These are phyloP conservation scores for Colletotrichum sp. DNA, from an alignment of 2,329 filamentous ascomycete species.

Conservation along the genomic window DNA sequence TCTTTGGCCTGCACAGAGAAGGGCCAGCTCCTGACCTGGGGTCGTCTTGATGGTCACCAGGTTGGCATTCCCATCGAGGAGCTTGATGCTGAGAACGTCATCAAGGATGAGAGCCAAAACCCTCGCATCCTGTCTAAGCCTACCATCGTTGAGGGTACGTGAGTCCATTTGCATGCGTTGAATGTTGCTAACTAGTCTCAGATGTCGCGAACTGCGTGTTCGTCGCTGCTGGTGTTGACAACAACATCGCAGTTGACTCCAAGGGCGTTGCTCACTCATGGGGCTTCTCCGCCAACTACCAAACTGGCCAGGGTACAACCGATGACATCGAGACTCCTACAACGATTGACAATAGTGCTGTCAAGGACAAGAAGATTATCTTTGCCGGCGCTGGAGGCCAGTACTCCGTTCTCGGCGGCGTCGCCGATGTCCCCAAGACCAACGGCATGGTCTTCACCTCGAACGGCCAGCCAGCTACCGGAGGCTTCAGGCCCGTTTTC, in stretches of 20 bases:
- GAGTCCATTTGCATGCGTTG: background rate
- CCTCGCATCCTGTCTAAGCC: constrained; percentile 77
- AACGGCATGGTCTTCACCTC: constrained; percentile 32
- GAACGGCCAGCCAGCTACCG: constrained; percentile 12
- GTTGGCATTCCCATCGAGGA: constrained; percentile 62
- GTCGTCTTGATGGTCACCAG: constrained; percentile 60
- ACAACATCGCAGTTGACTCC: constrained; percentile 73
- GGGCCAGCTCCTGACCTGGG: constrained; percentile 66
- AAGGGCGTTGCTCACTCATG: constrained; percentile 78
- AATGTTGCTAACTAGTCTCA: constrained; percentile 22
- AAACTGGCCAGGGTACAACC: constrained; percentile 78
- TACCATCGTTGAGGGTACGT: constrained; percentile 61
- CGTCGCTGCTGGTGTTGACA: constrained; percentile 74
- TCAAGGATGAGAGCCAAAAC: constrained; percentile 67
- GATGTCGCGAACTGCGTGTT: constrained; percentile 59
- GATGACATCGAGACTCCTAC: constrained; percentile 83
- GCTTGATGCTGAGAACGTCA: constrained; percentile 62
- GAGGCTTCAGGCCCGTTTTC: constrained; percentile 15
- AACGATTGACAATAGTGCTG: constrained; percentile 82
- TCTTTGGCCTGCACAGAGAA: constrained; percentile 66
- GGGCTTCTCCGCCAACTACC: constrained; percentile 82
- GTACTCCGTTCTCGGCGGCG: constrained; percentile 69
- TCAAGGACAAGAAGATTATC: constrained; percentile 75
- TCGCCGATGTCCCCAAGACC: constrained; percentile 27
- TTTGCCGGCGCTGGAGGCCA: constrained; percentile 90